These are phyloP conservation scores for Hypoxylon lenormandii DNA, from an alignment of 495 filamentous ascomycete species.

Conservation along the genomic window DNA sequence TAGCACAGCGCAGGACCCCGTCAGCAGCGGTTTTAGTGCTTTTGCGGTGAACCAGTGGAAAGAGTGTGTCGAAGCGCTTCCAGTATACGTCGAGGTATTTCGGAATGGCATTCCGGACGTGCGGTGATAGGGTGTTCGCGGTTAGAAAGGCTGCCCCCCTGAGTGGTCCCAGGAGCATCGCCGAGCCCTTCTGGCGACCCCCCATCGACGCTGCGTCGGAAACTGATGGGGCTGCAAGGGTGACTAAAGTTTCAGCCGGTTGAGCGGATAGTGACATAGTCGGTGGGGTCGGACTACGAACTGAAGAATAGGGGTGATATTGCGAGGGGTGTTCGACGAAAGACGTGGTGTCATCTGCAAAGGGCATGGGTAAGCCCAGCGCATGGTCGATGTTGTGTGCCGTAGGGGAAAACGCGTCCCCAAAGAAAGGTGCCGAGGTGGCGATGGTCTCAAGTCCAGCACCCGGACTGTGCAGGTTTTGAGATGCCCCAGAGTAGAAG, in stretches of 20 bases:
- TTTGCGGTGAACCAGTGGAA: conserved; percentile 59
- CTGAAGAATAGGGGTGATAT: conserved; percentile 50
- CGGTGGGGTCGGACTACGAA: conserved; percentile 60
- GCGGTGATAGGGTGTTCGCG: conserved; percentile 49
- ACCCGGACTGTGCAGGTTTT: conserved; percentile 43
- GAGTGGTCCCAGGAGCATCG: conserved; percentile 48
- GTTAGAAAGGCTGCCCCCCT: conserved; percentile 50
- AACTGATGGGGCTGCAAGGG: conserved; percentile 48
- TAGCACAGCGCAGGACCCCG: conserved; percentile 59
- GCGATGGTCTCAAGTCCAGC: conserved; percentile 42
- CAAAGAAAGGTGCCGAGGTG: conserved; percentile 43
- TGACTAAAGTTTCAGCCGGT: conserved; percentile 55
- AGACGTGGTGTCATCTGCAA: conserved; percentile 38
- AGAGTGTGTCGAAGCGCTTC: conserved; percentile 56
- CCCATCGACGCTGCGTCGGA: conserved; percentile 42
- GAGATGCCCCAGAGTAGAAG: conserved; percentile 32
- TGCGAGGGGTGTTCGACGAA: conserved; percentile 43
- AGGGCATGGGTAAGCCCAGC: conserved; percentile 42
- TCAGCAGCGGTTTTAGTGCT: conserved; percentile 55
- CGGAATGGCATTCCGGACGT: conserved; percentile 53
- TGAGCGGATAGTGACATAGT: conserved; percentile 57
- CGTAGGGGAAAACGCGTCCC: conserved; percentile 35
- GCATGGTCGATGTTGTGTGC: conserved; percentile 37
- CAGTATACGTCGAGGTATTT: conserved; percentile 62
- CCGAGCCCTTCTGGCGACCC: conserved; percentile 53